Evolutionary conservation across 2,329 filamentous ascomycete genomes (phyloP).

Genomic region (Pseudopyrenochaeta lycopersici): DNA sequence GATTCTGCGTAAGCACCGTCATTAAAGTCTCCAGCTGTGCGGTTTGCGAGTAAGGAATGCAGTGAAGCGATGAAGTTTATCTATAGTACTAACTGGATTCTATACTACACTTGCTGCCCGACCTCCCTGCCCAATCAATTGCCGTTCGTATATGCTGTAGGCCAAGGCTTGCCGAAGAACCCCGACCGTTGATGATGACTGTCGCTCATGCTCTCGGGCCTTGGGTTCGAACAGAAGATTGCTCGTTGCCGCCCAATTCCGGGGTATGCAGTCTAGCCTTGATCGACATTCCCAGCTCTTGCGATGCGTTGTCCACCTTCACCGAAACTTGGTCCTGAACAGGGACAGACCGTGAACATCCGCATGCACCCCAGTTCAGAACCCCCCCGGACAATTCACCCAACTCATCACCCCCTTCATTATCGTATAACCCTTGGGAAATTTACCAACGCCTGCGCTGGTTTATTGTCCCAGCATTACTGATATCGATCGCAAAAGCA

Average conservation of each 20-base stretch:
- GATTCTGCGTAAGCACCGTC: constrained; percentile 1
- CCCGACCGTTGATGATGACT: constrained; percentile 30
- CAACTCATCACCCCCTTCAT: constrained; percentile 31
- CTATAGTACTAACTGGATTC: constrained; percentile 24
- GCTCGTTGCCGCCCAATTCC: constrained; percentile 32
- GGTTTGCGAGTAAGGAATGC: constrained; percentile 9
- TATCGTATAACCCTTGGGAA: constrained; percentile 30
- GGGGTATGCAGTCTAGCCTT: constrained; percentile 8
- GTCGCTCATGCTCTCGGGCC: constrained; percentile 23
- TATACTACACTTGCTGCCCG: constrained; percentile 36
- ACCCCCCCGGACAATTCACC: constrained; percentile 18
- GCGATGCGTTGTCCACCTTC: constrained; percentile 19
- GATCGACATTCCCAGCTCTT: constrained; percentile 16
- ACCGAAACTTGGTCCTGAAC: constrained; percentile 20
- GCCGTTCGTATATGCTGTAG: constrained; percentile 6
- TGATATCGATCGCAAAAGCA: constrained; percentile 35
- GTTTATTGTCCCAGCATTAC: constrained; percentile 32
- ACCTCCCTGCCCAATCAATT: constrained; percentile 25
- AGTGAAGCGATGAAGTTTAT: constrained; percentile 23
- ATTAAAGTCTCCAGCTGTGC: constrained; percentile 3
- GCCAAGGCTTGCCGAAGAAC: constrained; percentile 13
- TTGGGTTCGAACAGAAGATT: constrained; percentile 21
- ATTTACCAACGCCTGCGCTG: constrained; percentile 45
- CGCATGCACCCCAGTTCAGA: constrained; percentile 29
- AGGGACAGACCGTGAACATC: constrained; percentile 26